Evolutionary conservation across 148 eudicot species (phyloP), one percentile per base, ranked within the genome.

Genomic region (Heliosperma pusillum): DNA sequence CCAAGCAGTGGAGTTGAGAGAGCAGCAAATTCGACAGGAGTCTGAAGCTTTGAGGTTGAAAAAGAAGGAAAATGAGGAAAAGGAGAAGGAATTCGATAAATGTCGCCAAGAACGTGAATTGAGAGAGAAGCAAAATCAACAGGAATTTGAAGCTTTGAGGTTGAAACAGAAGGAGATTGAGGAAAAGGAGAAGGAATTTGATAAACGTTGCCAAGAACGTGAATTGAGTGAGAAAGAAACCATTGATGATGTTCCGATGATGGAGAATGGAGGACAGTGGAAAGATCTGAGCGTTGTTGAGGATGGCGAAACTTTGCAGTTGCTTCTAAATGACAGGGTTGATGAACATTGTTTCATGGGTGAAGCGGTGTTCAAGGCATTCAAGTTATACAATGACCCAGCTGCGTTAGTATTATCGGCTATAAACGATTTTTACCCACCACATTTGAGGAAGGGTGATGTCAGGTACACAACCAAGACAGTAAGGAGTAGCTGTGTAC

Each of bases 401-500:
- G 27, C 71, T 26, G 33, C 3, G 12, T n/a, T 72, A n/a, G 76
- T 78, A 1, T 26, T 78, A 13, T 60, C 60, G 6, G 76, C 80
- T 42, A 12, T 72, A 65, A 27, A 36, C 19, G 80, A 76, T 66
- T 78, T 78, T 56, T 78, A 64, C 72, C 56, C 76, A 1, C 80
- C 80, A 8, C 75, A 77, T 77, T 53, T 63, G 63, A 71, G 52
- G 55, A 71, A 71, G 55, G 65, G 44, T 63, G 21, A 64, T 52
- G 25, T 50, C 5, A 53, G 15, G 15, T 77, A 61, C 13, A 22
- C 66, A 42, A 2, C 76, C 15, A 78, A 58, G 1, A 21, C 42
- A 13, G 80, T 72, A 3, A 64, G 76, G 71, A 78, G 76, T 66
- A 78, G 66, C 59, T 78, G 80, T 55, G 53, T 78, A 45, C 45